Percentiles rank a stretch among this genome's conserved stretches.
These are phyloP conservation scores for Abortiporus biennis DNA, from an alignment of 1,284 basidiomycete species.

Conservation along the genomic window DNA sequence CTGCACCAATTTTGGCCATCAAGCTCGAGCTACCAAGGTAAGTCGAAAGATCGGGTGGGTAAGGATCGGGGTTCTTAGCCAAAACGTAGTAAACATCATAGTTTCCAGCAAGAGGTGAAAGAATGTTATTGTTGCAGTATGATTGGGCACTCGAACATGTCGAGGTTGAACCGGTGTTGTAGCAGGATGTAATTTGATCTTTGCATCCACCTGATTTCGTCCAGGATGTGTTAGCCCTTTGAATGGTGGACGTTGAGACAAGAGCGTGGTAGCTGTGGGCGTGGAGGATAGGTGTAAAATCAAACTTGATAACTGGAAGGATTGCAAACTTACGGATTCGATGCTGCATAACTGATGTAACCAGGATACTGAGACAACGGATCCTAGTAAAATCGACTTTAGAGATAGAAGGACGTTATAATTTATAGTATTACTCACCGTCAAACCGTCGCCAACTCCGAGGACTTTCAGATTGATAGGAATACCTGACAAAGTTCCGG, in stretches of 20 bases:
- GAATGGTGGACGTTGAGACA: slow-evolving; percentile 34
- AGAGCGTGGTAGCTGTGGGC: slow-evolving; percentile 43
- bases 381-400: slow-evolving; percentile 29
- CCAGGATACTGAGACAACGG: slow-evolving; percentile 53
- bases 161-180: slow-evolving; percentile 37
- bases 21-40: slow-evolving; percentile 33
- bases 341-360: slow-evolving; percentile 47
- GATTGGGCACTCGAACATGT: slow-evolving; percentile 49
- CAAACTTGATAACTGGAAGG: background rate
- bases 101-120: slow-evolving; percentile 42
- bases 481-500: slow-evolving; percentile 39
- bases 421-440: slow-evolving; percentile 29
- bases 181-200: slow-evolving; percentile 46
- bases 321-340: slow-evolving; percentile 33
- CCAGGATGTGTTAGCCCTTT: slow-evolving; percentile 38
- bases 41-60: slow-evolving; percentile 42
- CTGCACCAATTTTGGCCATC: slow-evolving; percentile 41
- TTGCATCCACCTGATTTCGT: slow-evolving; percentile 40
- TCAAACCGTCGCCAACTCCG: slow-evolving; percentile 60
- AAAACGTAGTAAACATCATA: slow-evolving; percentile 49
- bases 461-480: slow-evolving; percentile 57
- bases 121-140: slow-evolving; percentile 49
- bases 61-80: slow-evolving; percentile 41
- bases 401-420: slow-evolving; percentile 4
- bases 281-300: background rate